Conservation (phyloP, 768 basidiomycete species). For the Serendipita vermifera region DNA sequence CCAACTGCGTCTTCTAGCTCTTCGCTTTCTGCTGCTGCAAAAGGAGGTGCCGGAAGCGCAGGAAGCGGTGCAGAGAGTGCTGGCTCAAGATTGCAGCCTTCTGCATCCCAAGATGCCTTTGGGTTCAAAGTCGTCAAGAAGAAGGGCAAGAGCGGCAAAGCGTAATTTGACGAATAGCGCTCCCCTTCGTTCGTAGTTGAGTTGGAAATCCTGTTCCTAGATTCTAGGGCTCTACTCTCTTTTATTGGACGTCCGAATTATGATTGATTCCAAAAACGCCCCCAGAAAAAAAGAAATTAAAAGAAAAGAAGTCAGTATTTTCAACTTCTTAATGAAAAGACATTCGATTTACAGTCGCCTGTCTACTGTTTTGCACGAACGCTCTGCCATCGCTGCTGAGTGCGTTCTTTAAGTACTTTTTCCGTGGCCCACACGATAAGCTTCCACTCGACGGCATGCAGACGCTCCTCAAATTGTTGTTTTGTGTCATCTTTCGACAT, state of each 20-base stretch:
- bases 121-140: conserved; percentile 8
- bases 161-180: neutral
- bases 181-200: neutral
- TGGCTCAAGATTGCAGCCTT: neutral
- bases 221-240: neutral
- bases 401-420: conserved; percentile 45
- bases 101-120: neutral
- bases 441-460: conserved; percentile 79
- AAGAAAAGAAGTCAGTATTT: too few species aligned
- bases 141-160: conserved; percentile 4
- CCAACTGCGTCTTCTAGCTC: too few species aligned
- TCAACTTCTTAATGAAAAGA: too few species aligned
- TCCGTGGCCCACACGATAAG: conserved; percentile 80
- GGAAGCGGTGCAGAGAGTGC: neutral
- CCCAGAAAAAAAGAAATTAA: too few species aligned
- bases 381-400: too few species aligned
- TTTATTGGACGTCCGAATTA: too few species aligned
- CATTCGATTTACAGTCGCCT: too few species aligned
- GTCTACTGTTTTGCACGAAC: neutral
- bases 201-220: too few species aligned
- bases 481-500: conserved; percentile 58
- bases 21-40: neutral
- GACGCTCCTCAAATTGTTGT: conserved; percentile 56
- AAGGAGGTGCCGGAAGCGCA: neutral
- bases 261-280: too few species aligned